Base-by-base conservation (phyloP, 768 basidiomycete species). In the Udeniomyces megalosporus region DNA sequence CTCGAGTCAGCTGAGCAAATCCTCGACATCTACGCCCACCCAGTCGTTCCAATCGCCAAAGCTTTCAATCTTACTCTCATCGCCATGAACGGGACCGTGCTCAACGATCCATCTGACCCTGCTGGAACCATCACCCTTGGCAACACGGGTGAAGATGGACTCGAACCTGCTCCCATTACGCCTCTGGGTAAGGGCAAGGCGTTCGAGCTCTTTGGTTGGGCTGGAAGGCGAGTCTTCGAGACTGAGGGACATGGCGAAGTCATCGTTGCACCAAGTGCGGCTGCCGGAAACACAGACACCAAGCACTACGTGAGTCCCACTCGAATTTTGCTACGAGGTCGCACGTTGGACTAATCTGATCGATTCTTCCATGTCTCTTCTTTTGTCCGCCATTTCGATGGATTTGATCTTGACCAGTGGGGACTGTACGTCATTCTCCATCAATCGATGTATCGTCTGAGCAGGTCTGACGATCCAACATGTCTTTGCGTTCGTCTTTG, bases 281-380 rank as follows among this genome's bases (percentile, higher is more conserved):
- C 56, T 26, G 58, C 62, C 20, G 62, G 62, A 54, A 62, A 58
- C 44, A 58, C 56, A 55, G 57, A 63, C 47, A 63, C 62, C 38
- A 47, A 47, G 45, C 54, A 56, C 46, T 62, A 62, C 61, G 44
- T 45, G 28, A 6, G 45, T 32, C 20, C 42, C 35, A 8, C 4
- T 49, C 47, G 17, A 3, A 20, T n/a, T n/a, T n/a, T n/a, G n/a
- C n/a, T n/a, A n/a, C n/a, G n/a, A n/a, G n/a, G n/a, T n/a, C n/a
- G n/a, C n/a, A n/a, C n/a, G n/a, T n/a, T n/a, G n/a, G n/a, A n/a
- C n/a, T n/a, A n/a, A n/a, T n/a, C n/a, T n/a, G n/a, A n/a, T n/a
- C n/a, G n/a, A n/a, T n/a, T n/a, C 44, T 17, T 32, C 24, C 28
- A 22, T 3, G n/a, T n/a, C 34, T 4, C 34, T 14, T 22, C 38